Conservation (phyloP, 2,329 filamentous ascomycete species). For the Cladosporium sp. region DNA sequence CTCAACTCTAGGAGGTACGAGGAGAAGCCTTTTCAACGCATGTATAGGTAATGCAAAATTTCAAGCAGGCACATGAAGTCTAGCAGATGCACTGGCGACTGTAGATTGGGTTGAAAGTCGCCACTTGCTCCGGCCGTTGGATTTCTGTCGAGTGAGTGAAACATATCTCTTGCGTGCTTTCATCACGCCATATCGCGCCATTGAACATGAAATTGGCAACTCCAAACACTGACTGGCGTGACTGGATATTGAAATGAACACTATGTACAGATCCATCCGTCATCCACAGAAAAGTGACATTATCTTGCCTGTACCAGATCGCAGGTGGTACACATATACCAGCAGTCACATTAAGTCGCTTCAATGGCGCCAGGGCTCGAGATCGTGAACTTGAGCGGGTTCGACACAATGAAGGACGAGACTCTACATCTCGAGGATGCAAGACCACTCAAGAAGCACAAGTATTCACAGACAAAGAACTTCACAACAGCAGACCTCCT, state of each 20-base stretch:
- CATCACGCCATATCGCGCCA: slow-evolving; percentile 2
- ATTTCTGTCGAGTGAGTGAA: not conserved
- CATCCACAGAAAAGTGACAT: not conserved
- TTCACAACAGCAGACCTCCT: not conserved
- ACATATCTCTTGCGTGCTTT: slow-evolving; percentile 1
- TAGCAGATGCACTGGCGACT: too few species aligned
- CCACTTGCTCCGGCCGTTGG: too few species aligned
- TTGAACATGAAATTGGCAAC: not conserved
- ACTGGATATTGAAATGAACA: too few species aligned
- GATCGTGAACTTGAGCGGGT: not conserved
- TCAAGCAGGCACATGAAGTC: too few species aligned
- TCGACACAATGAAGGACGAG: not conserved
- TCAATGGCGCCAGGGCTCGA: slow-evolving; percentile 2
- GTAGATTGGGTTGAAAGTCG: too few species aligned
- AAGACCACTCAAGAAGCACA: not conserved
- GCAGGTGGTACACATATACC: slow-evolving; percentile 3
- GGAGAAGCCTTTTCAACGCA: too few species aligned
- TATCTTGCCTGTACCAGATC: not conserved
- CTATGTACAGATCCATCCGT: too few species aligned
- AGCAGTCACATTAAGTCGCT: not conserved
- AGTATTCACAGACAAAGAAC: slow-evolving; percentile 3
- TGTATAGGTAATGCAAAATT: too few species aligned
- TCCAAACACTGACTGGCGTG: not conserved
- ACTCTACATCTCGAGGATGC: not conserved
- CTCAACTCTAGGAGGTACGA: too few species aligned